Percentiles rank a stretch among this genome's conserved stretches.
phyloP scores from a whole-genome alignment of 805 yeast genomes.

The Metschnikowia amazonensis region DNA sequence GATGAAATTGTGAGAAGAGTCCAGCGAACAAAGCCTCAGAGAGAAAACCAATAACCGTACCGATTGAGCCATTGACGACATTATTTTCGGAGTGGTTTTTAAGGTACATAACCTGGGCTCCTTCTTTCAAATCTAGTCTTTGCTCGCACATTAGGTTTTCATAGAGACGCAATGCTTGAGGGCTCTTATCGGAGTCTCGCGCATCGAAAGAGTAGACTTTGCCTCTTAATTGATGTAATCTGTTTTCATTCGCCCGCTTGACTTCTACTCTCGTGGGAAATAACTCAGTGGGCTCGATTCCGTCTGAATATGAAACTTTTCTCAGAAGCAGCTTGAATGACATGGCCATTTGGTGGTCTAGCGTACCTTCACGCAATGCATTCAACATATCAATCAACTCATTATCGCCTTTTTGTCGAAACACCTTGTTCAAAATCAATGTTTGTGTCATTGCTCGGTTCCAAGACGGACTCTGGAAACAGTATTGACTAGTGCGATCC shows the following conservation, averaged over 20 bases:
- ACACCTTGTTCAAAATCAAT: slow-evolving; percentile 59
- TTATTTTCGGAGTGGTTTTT: slow-evolving; percentile 64
- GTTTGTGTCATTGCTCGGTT: slow-evolving; percentile 51
- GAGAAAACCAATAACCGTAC: slow-evolving; percentile 58
- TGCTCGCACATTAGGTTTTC: slow-evolving; percentile 72
- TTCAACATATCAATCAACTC: slow-evolving; percentile 70
- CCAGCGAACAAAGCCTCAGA: slow-evolving; percentile 14
- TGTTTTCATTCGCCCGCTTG: slow-evolving; percentile 54
- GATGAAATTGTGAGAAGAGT: slow-evolving; percentile 11
- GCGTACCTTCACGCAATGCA: slow-evolving; percentile 64
- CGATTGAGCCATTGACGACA: slow-evolving; percentile 74
- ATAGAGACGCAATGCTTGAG: slow-evolving; percentile 37
- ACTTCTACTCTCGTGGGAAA: slow-evolving; percentile 72
- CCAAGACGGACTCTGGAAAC: slow-evolving; percentile 69
- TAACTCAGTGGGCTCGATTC: slow-evolving; percentile 70
- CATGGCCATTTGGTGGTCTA: slow-evolving; percentile 43
- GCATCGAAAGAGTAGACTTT: slow-evolving; percentile 43
- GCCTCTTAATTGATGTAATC: slow-evolving; percentile 48
- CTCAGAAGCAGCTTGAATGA: slow-evolving; percentile 54
- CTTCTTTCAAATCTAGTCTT: slow-evolving; percentile 54
- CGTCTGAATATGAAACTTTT: slow-evolving; percentile 47
- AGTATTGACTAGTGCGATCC: slow-evolving; percentile 39
- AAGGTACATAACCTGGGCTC: slow-evolving; percentile 81
- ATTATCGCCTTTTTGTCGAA: slow-evolving; percentile 73
- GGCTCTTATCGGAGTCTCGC: slow-evolving; percentile 51